Base-by-base conservation (phyloP, 176 grass and related monocot species). In the Saccharum spontaneum region DNA sequence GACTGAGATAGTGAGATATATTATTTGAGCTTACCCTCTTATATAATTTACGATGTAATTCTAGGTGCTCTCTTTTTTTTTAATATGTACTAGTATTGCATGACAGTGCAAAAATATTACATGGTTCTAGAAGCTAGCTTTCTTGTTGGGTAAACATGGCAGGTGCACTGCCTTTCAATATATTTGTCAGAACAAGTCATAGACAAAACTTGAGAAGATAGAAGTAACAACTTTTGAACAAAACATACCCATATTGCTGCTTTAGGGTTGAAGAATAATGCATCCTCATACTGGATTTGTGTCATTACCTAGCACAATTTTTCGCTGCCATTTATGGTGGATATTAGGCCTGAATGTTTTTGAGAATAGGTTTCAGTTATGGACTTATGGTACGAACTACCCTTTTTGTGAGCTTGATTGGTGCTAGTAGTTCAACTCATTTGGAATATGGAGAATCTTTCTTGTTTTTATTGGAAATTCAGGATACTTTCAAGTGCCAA, bases 21-120 rank as follows among this genome's bases (percentile, higher is more conserved):
- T 31, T 55, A 86, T 23, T 73, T 31, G 45, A 86, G n/a, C 39
- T 80, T 10, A 50, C 31, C 73, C 28, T 39, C 11, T 73, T 40
- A 61, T 28, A 31, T 28, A 62, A 41, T 4, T 48, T 69, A 37
- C 3, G 33, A 34, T 41, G 10, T 11, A 63, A 64, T 79, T 57
- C 55, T 40, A 15, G 48, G 44, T 75, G 10, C n/a, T 55, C 11
- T 55, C 44, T 30, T 34, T 41, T 66, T 48, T 72, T 46, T 7
- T 63, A 63, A 31, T 61, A 65, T 16, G 46, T 46, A 34, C 23
- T 87, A 13, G 44, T 81, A 28, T 86, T 87, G 57, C 77, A 75
- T 64, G 57, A 66, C 11, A 41, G 28, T 55, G 71, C 28, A 28
- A 48, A 70, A 40, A 76, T 46, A 59, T 57, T 17, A 11, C 41